phyloP scores from a whole-genome alignment of 2,329 filamentous ascomycete species.

The Fusarium denticulatum region DNA sequence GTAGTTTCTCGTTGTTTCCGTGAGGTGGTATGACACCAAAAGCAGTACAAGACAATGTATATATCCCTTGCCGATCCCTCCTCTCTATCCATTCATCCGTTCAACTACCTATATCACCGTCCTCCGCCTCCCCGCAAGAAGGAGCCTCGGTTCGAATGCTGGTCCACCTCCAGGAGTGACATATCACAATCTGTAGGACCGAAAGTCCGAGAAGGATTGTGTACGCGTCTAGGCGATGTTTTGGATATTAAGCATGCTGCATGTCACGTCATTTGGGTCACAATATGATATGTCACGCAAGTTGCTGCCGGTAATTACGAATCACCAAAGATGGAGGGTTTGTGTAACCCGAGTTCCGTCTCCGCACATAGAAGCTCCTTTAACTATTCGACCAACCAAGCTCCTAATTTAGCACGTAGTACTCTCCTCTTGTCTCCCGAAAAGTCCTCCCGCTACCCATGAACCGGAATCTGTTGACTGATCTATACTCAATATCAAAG shows the following conservation, averaged over 20 bases:
- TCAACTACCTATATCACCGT: no score
- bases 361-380: no score
- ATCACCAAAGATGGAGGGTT: neutral
- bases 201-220: neutral
- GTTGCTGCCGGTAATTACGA: neutral
- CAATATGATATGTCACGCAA: neutral
- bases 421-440: neutral
- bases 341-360: neutral
- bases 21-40: neutral
- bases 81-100: neutral
- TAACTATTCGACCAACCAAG: fast-evolving
- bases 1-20: neutral
- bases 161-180: neutral
- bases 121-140: neutral
- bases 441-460: neutral
- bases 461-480: neutral
- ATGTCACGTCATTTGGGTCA: neutral
- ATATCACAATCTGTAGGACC: neutral
- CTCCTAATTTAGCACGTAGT: neutral
- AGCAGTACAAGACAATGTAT: neutral
- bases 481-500: neutral
- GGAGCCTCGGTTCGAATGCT: neutral
- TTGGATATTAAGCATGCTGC: neutral
- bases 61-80: neutral
- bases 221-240: neutral